Base-by-base conservation (phyloP, 345 rosid species). In the Pseudoturritis turrita region DNA sequence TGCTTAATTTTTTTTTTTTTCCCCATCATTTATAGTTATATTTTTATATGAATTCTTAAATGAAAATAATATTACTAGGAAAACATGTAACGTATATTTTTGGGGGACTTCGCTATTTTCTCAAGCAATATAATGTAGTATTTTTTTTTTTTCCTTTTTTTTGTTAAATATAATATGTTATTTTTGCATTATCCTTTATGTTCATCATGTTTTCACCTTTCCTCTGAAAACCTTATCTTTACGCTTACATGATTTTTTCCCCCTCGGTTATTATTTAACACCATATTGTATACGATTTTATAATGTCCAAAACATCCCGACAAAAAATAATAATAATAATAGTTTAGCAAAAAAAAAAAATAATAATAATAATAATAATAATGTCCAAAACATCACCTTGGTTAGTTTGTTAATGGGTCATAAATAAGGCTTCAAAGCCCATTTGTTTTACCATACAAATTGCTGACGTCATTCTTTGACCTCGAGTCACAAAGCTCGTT, bases 171-270 rank as follows among this genome's bases (percentile, higher is more conserved):
- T 5, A 56, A 44, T 56, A 18, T 44, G 25, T 52, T 49, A 47
- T 57, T 33, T 39, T 49, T 70, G 41, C 23, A 25, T 14, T 22
- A 22, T 66, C 54, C 46, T 28, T 28, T 43, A 15, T 28, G 13
- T 28, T 19, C 13, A 7, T 18, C n/a, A 51, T n/a, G 18, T 58
- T 22, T 28, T 29, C 57, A 52, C 13, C 11, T 21, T 52, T 62
- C 37, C 55, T 62, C 70, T 62, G 70, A 52, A 62, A 53, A 52
- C 33, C 28, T 43, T 53, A 31, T 62, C 76, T 62, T 72, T 43
- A 72, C 70, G 70, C 54, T 53, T 43, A 52, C 55, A 53, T 53
- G 28, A 43, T 19, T 59, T 29, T n/a, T 44, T 9, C 4, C 2
- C 51, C 18, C 29, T 46, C 3, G 3, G 9, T 14, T 50, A 49